Percentiles rank a stretch among this genome's conserved stretches.
phyloP scores from a whole-genome alignment of 371 early-diverging fungal species.

The Apophysomyces sp. region DNA sequence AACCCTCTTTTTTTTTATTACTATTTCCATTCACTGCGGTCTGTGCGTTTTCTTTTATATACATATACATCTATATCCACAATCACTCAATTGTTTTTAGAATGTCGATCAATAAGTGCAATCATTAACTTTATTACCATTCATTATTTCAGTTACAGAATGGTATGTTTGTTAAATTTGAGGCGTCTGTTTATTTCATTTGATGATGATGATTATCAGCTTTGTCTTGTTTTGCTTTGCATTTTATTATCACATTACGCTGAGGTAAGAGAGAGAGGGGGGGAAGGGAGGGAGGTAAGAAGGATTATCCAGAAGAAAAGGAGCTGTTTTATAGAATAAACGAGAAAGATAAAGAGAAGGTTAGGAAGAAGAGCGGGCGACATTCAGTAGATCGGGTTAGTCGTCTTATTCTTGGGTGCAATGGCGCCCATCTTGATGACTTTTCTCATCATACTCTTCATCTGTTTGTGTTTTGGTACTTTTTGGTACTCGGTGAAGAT shows the following conservation, averaged over 20 bases:
- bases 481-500: not conserved
- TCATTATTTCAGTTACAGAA: not conserved
- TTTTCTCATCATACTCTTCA: constrained; percentile 35
- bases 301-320: not conserved
- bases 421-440: constrained; percentile 33
- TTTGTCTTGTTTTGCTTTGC: not conserved
- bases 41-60: not conserved
- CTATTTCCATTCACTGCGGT: not conserved
- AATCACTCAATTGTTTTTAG: not conserved
- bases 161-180: no score
- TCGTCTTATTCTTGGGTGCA: constrained; percentile 10
- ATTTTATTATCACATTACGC: constrained; percentile 1
- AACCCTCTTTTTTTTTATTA: not conserved
- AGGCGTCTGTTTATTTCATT: no score
- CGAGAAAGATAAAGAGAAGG: not conserved
- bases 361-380: not conserved
- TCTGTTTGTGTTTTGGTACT: constrained; percentile 16
- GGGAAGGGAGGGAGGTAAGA: not conserved
- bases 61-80: not conserved
- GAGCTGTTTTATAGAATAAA: not conserved
- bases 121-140: not conserved
- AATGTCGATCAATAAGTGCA: not conserved
- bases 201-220: no score
- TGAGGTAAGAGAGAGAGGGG: not conserved
- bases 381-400: not conserved